These are phyloP conservation scores for Aspergillus olivimuriae DNA, from an alignment of 495 filamentous ascomycete species.

Conservation along the genomic window DNA sequence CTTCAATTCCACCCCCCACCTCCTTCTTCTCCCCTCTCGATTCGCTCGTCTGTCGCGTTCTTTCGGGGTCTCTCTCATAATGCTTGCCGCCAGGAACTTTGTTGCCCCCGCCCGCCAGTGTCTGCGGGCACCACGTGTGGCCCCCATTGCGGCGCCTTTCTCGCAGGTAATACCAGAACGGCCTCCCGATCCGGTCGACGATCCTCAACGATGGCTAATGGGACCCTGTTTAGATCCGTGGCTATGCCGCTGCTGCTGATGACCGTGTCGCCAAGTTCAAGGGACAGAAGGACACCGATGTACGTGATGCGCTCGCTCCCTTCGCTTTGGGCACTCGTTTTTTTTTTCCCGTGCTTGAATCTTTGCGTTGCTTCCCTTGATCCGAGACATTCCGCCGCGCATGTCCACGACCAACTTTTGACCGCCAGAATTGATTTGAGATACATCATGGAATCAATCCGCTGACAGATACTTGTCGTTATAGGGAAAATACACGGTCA, in stretches of 20 bases:
- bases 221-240: conserved; percentile 30
- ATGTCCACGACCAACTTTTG: conserved; percentile 1
- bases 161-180: conserved; percentile 45
- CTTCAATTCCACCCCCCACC: conserved; percentile 16
- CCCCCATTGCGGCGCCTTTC: conserved; percentile 41
- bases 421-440: too few relatives aligned
- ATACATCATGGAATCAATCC: too few relatives aligned
- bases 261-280: conserved; percentile 89
- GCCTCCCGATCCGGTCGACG: conserved; percentile 6
- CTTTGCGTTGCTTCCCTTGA: conserved; percentile 8
- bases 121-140: conserved; percentile 44
- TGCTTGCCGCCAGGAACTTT: conserved; percentile 56
- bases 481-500: conserved; percentile 91
- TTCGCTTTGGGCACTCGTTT: conserved; percentile 14
- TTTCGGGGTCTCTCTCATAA: conserved; percentile 36
- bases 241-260: conserved; percentile 48
- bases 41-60: conserved; percentile 19
- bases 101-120: conserved; percentile 49
- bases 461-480: background rate
- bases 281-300: conserved; percentile 80
- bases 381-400: conserved; percentile 16
- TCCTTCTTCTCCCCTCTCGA: conserved; percentile 12
- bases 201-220: conserved; percentile 22
- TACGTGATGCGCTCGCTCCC: conserved; percentile 42
- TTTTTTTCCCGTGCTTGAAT: conserved; percentile 11